These are phyloP conservation scores for Lasiodiplodia sp. DNA, from an alignment of 2,329 filamentous ascomycete species.

Conservation along the genomic window DNA sequence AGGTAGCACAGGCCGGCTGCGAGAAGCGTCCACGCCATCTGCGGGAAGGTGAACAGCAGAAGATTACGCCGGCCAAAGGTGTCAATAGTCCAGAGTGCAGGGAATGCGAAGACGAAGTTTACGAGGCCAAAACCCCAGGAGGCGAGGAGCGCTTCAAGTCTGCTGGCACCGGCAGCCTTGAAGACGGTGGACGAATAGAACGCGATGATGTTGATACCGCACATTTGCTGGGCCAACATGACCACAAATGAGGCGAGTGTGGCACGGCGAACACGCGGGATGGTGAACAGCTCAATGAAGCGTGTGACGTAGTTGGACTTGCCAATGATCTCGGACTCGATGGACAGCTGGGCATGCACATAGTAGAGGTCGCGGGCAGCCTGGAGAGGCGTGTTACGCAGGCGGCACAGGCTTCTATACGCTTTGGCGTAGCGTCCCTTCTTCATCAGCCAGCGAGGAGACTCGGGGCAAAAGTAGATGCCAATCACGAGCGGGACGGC, in stretches of 20 bases:
- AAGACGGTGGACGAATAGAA: constrained; percentile 62
- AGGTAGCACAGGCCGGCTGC: constrained; percentile 61
- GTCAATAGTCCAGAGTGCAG: constrained; percentile 67
- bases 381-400: constrained; percentile 50
- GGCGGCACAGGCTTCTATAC: constrained; percentile 47
- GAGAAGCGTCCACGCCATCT: constrained; percentile 58
- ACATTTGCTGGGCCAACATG: constrained; percentile 75
- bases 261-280: constrained; percentile 73
- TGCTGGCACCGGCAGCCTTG: constrained; percentile 53
- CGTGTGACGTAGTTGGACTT: constrained; percentile 51
- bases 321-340: constrained; percentile 45
- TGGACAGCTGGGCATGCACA: constrained; percentile 46
- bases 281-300: constrained; percentile 67
- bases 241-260: constrained; percentile 79
- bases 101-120: constrained; percentile 66
- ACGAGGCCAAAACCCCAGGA: constrained; percentile 66
- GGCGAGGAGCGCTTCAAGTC: constrained; percentile 56
- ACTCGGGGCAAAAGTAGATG: constrained; percentile 53
- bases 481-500: constrained; percentile 48
- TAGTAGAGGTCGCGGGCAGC: constrained; percentile 54
- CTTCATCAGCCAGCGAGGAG: constrained; percentile 51
- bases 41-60: constrained; percentile 57
- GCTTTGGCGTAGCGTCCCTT: constrained; percentile 49
- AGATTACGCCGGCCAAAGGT: constrained; percentile 60
- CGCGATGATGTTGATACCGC: constrained; percentile 58